Base-by-base conservation (phyloP, 805 yeast species). In the Barnettozyma botsteinii region DNA sequence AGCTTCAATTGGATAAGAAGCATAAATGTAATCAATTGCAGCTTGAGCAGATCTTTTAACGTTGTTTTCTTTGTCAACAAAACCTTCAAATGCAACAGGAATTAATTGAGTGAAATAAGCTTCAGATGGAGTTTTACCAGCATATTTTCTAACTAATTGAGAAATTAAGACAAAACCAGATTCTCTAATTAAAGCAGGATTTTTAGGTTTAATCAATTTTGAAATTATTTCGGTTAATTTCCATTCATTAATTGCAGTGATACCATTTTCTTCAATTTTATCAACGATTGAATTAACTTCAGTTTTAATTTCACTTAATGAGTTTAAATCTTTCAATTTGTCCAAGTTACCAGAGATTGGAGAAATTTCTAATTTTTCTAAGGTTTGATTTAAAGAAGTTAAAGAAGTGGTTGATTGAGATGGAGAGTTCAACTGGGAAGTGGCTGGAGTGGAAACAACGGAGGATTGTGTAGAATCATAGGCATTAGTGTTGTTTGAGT, bases 11-110 rank as follows among this genome's bases (percentile, higher is more conserved):
- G 95, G 88, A 66, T 74, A 83, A 47, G 77, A 65, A 8, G 80
- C 81, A 51, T 79, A 74, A 29, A 88, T 64, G 14, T 86, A 64
- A 54, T 85, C 93, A 31, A 78, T 65, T 10, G 95, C 81, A 33
- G 77, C 66, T 60, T 81, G 86, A n/a, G 95, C 95, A 28, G 94
- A 82, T 58, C 94, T 78, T 60, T 79, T 79, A 33, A 91, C 93
- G 35, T 80, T 75, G 59, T 77, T 81, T 55, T 91, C 98, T 64
- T 91, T 93, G 55, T 93, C 98, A 35, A 91, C 79, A 42, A 77
- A 70, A 30, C 79, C 67, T 55, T 88, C 96, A 37, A 81, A 74
- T 13, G 85, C 81, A 4, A 73, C 55, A 6, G 77, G 67, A 43
- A 88, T 67, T 30, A 83, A 72, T 39, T 75, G 79, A 25, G 81